phyloP scores from a whole-genome alignment of 441 rosid genomes.

The Jatropha multifida region DNA sequence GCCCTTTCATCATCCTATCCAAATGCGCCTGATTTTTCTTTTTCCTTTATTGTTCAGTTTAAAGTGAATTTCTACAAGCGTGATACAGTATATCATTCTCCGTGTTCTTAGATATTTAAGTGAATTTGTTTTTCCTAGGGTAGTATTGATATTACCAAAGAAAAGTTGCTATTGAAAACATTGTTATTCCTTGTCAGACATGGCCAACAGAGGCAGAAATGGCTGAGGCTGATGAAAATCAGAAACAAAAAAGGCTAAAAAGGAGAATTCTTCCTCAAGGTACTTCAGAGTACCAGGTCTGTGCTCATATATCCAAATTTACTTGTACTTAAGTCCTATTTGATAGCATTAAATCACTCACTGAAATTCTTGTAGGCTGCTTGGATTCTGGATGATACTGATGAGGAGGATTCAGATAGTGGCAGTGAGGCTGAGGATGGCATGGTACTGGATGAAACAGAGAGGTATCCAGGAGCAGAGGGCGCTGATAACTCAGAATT shows the following conservation, averaged over 20 bases:
- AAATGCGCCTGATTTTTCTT: no score
- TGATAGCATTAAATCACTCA: neutral
- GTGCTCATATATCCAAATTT: conserved; percentile 15
- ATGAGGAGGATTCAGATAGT: conserved; percentile 59
- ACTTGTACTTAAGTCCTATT: neutral
- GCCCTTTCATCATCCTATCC: no score
- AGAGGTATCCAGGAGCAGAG: conserved; percentile 41
- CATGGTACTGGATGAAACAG: conserved; percentile 80
- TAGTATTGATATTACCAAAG: neutral
- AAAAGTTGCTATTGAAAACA: neutral
- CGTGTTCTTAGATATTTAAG: no score
- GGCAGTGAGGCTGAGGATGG: conserved; percentile 53
- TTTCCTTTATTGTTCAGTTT: no score
- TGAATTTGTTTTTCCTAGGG: no score
- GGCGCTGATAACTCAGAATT: conserved; percentile 37
- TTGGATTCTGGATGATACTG: conserved; percentile 82
- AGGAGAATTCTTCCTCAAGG: conserved; percentile 75
- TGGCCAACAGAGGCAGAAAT: conserved; percentile 98
- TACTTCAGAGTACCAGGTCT: conserved; percentile 96
- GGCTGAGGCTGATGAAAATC: conserved; percentile 76
- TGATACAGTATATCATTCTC: no score
- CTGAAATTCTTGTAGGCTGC: conserved; percentile 64
- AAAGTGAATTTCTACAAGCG: no score
- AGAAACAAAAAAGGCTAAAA: conserved; percentile 50
- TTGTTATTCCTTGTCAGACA: conserved; percentile 51